phyloP scores from a whole-genome alignment of 768 basidiomycete genomes.

The Ramaria rubella region DNA sequence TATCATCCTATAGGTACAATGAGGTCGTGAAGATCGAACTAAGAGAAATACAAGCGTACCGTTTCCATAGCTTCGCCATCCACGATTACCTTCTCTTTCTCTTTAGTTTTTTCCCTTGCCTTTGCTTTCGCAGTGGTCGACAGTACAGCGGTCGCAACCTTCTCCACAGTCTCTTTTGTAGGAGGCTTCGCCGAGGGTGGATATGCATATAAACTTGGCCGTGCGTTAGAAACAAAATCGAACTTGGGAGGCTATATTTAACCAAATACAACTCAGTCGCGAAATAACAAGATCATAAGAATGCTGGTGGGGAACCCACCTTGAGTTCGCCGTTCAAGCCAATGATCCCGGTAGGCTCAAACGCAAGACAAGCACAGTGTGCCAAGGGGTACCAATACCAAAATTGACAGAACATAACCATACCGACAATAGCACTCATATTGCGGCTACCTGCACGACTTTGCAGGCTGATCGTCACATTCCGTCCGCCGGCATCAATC shows the following conservation, averaged over 20 bases:
- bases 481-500: conserved; percentile 95
- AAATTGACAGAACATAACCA: conserved; percentile 97
- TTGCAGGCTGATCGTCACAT: conserved; percentile 90
- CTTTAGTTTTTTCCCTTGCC: conserved; percentile 80
- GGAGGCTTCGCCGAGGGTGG: conserved; percentile 80
- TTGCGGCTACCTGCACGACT: conserved; percentile 90
- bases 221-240: conserved; percentile 84
- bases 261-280: background rate
- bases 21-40: background rate
- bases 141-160: conserved; percentile 90
- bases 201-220: conserved; percentile 89
- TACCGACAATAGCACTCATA: conserved; percentile 94
- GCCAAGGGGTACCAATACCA: conserved; percentile 99
- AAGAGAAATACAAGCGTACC: conserved; percentile 37
- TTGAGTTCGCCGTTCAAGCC: conserved; percentile 82
- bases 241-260: conserved; percentile 79
- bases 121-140: conserved; percentile 98
- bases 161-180: conserved; percentile 86
- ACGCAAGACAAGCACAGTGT: conserved; percentile 86
- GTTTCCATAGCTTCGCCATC: conserved; percentile 80
- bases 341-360: conserved; percentile 93
- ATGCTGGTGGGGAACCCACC: conserved; percentile 35
- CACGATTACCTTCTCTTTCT: conserved; percentile 56
- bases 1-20: conserved; percentile 41
- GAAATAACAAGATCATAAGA: conserved; percentile 5